Conservation (phyloP, 208 protist genomes). For the Acanthamoeba quina region DNA sequence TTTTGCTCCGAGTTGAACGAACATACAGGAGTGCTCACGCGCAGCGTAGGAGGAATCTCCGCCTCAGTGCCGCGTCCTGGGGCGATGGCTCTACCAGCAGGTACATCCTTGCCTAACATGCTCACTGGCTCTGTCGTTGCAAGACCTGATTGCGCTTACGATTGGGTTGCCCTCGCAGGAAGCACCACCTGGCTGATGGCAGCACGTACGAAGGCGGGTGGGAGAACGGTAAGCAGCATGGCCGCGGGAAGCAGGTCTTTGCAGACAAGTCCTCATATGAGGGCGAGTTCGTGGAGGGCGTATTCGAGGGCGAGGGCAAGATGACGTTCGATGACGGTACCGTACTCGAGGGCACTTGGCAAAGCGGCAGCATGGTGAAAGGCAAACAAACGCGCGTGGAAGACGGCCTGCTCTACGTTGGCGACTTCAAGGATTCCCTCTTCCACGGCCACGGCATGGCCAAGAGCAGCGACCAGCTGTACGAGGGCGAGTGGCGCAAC, state of each 20-base stretch:
- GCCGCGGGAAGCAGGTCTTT: constrained; percentile 18
- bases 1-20: not conserved
- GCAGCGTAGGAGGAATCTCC: not conserved
- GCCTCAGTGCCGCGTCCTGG: not conserved
- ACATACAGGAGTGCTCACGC: too few species aligned
- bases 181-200: constrained; percentile 33
- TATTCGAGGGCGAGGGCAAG: constrained; percentile 76
- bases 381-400: constrained; percentile 70
- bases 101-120: not conserved
- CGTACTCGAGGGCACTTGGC: constrained; percentile 79
- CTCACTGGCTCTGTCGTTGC: not conserved
- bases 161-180: not conserved
- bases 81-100: not conserved
- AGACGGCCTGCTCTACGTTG: constrained; percentile 61
- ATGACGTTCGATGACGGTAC: constrained; percentile 75
- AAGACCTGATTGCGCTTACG: not conserved
- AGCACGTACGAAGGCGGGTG: constrained; percentile 46
- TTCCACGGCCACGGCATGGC: constrained; percentile 61
- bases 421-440: constrained; percentile 39
- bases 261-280: constrained; percentile 54
- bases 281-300: constrained; percentile 67
- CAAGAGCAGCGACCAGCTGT: constrained; percentile 26
- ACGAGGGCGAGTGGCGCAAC: constrained; percentile 58
- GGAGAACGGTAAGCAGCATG: constrained; percentile 40
- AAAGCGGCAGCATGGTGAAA: constrained; percentile 43